These are phyloP conservation scores for Phytophthora parvispora DNA, from an alignment of 352 stramenopile species.

Conservation along the genomic window DNA sequence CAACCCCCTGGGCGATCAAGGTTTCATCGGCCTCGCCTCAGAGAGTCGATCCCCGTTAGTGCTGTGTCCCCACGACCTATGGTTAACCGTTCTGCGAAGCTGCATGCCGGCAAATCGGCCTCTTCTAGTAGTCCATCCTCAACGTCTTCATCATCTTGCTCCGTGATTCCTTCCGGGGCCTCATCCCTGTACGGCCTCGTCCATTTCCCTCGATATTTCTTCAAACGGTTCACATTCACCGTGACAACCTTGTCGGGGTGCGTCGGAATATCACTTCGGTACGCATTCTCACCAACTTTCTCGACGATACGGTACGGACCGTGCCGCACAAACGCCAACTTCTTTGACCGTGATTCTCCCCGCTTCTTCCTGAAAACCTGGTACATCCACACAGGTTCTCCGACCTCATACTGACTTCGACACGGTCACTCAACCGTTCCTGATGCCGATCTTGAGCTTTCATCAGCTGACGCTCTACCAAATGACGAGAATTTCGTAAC, in stretches of 20 bases:
- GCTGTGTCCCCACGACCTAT: not conserved
- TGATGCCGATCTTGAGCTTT: not conserved
- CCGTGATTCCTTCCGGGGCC: not conserved
- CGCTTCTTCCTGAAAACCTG: constrained; percentile 3
- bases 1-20: too few relatives aligned
- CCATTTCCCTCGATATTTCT: not conserved
- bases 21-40: too few relatives aligned
- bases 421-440: not conserved
- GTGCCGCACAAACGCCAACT: constrained; percentile 14
- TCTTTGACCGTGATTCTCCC: constrained; percentile 1
- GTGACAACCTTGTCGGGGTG: constrained; percentile 3
- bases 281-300: not conserved
- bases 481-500: not conserved
- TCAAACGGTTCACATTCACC: constrained; percentile 2
- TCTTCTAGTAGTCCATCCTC: not conserved
- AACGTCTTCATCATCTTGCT: not conserved
- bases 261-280: not conserved
- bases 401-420: not conserved
- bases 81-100: not conserved
- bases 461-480: constrained; percentile 14
- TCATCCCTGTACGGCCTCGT: not conserved
- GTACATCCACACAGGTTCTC: constrained; percentile 5
- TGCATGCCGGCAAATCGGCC: not conserved
- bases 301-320: constrained; percentile 4
- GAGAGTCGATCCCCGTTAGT: constrained; percentile 1